Percentiles rank a stretch among this genome's conserved stretches.
These are phyloP conservation scores for Cryptosporidium felis DNA, from an alignment of 169 alveolate species.

Conservation along the genomic window DNA sequence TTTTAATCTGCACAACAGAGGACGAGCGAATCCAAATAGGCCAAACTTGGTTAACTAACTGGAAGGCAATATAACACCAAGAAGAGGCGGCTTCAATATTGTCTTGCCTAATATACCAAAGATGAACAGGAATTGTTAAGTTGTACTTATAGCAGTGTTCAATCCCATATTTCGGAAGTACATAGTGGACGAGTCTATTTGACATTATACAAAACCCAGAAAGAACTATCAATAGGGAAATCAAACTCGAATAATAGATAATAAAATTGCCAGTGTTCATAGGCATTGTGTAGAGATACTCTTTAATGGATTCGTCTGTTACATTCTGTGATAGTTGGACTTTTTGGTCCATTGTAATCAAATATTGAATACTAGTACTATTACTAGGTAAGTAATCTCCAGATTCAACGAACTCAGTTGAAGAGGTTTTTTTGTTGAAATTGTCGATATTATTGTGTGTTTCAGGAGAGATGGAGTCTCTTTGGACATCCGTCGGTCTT, in stretches of 20 bases:
- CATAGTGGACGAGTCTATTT: conserved; percentile 20
- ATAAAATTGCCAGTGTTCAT: background rate
- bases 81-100: conserved; percentile 59
- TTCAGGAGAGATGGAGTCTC: too few relatives aligned
- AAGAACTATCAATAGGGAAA: conserved; percentile 3
- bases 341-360: background rate
- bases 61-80: conserved; percentile 64
- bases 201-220: conserved; percentile 7
- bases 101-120: conserved; percentile 63
- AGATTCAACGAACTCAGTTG: background rate
- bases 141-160: conserved; percentile 7
- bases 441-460: too few relatives aligned
- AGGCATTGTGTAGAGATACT: background rate
- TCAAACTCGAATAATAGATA: background rate
- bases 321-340: background rate
- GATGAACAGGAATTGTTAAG: conserved; percentile 12
- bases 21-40: conserved; percentile 6
- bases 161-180: conserved; percentile 32
- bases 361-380: background rate
- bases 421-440: too few relatives aligned
- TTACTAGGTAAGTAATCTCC: background rate
- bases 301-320: background rate
- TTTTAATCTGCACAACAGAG: background rate
- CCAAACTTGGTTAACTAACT: conserved; percentile 57
- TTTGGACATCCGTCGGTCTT: conserved; percentile 44